Base-by-base conservation (phyloP, 306 rosid genomes). In the Argentina anserina region DNA sequence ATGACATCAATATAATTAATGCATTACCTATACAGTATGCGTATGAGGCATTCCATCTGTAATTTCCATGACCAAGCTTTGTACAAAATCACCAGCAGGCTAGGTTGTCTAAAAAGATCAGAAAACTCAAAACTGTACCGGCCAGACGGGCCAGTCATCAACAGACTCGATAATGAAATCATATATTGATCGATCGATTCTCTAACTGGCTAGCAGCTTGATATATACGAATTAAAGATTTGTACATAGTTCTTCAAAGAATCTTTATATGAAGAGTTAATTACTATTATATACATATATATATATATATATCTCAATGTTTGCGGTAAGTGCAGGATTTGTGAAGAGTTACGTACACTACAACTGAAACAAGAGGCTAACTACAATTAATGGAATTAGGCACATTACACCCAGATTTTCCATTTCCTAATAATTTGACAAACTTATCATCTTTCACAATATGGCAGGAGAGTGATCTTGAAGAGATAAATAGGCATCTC, bases 401-500 rank as follows among this genome's bases (percentile, higher is more conserved):
- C n/a, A n/a, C n/a, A n/a, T n/a, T n/a, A n/a, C n/a, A n/a, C n/a
- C n/a, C n/a, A n/a, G 58, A 52, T 52, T 28, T 5, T 2, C 21
- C 58, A 23, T 52, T n/a, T 52, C 21, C 13, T 21, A 18, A n/a
- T n/a, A n/a, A n/a, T n/a, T n/a, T n/a, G n/a, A n/a, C n/a, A n/a
- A n/a, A n/a, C n/a, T 33, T 33, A 61, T 3, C 33, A 26, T 20
- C 6, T 18, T 8, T 7, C 18, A 31, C 3, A 31, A 60, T 20
- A 66, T 59, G 65, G 41, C 82, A 90, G 98, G 92, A 76, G 73
- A 80, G 71, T 6, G 77, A 78, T 12, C 83, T 78, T 66, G 81
- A 63, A 76, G 90, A 88, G 74, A 56, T 74, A 12, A 84, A 90
- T 77, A 83, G 80, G 36, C 69, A 87, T 45, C 87, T 92, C 71